phyloP scores from a whole-genome alignment of 208 protist genomes.

The Herpetomonas tarakana region DNA sequence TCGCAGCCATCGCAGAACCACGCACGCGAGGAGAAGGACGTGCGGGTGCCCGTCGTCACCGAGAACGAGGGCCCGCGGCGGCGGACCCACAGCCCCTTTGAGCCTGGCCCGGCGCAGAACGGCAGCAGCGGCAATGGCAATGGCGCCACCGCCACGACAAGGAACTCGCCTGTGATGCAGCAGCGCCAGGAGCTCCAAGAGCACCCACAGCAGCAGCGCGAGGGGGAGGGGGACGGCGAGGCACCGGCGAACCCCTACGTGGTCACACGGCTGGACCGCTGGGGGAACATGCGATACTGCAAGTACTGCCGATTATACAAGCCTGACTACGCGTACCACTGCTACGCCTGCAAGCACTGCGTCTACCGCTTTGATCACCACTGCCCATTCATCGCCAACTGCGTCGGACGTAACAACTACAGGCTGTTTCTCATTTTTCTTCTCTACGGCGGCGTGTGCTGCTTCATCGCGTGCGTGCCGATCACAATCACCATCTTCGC shows the following conservation, averaged over 20 bases:
- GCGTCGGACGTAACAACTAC: slow-evolving; percentile 80
- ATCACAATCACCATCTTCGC: slow-evolving; percentile 30
- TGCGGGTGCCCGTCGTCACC: too few species aligned
- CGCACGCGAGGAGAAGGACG: too few species aligned
- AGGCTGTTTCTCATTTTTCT: slow-evolving; percentile 76
- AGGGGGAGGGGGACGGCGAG: background rate
- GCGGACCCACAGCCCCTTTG: too few species aligned
- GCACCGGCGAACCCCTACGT: slow-evolving; percentile 20
- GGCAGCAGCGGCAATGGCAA: too few species aligned
- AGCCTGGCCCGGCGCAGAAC: too few species aligned
- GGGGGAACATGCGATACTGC: slow-evolving; percentile 63
- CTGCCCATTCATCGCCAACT: slow-evolving; percentile 88
- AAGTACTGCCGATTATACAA: slow-evolving; percentile 61
- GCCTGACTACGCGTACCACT: slow-evolving; percentile 81
- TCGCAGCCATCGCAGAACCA: too few species aligned
- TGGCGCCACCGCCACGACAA: too few species aligned
- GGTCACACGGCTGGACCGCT: slow-evolving; percentile 37
- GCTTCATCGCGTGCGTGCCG: slow-evolving; percentile 13
- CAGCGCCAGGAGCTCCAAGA: too few species aligned
- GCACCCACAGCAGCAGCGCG: too few species aligned
- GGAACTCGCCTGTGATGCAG: too few species aligned
- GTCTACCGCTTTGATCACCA: slow-evolving; percentile 90
- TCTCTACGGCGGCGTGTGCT: slow-evolving; percentile 24
- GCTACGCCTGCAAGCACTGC: slow-evolving; percentile 63
- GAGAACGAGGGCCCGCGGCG: too few species aligned